Evolutionary conservation across 345 rosid species (phyloP).

Genomic region (Eucalyptus tenuipes): DNA sequence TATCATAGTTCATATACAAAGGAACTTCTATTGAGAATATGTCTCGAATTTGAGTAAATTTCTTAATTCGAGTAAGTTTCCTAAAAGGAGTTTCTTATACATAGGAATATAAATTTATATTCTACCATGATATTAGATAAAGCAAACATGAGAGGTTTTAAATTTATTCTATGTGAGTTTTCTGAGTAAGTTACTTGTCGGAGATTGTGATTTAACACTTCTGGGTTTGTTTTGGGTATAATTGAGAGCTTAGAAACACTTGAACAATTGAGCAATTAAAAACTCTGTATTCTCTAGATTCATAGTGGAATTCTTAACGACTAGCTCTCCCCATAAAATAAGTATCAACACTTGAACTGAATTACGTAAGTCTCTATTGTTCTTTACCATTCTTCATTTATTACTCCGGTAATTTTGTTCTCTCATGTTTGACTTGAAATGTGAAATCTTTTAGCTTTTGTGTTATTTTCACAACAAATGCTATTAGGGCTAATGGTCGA

Average conservation of each 20-base stretch:
- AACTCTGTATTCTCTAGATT: accelerated
- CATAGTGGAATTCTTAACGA: background rate
- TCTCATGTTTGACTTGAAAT: background rate
- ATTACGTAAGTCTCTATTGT: background rate
- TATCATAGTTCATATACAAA: background rate
- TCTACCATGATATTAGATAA: background rate
- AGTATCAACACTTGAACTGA: accelerated
- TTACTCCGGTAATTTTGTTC: accelerated
- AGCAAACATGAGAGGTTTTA: background rate
- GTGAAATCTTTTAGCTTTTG: background rate
- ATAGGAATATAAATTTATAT: background rate
- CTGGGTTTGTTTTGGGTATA: background rate
- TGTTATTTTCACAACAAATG: background rate
- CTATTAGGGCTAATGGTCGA: accelerated
- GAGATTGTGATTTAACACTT: background rate
- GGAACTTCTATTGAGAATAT: background rate
- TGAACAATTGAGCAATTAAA: background rate
- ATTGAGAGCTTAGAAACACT: background rate
- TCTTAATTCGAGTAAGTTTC: background rate
- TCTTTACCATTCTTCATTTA: background rate
- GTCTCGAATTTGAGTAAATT: too few species aligned
- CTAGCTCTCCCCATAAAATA: background rate
- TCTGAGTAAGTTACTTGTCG: accelerated
- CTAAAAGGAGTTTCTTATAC: background rate
- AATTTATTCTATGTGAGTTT: too few species aligned